Base-by-base conservation (phyloP, 345 rosid genomes). In the Populus ilicifolia region DNA sequence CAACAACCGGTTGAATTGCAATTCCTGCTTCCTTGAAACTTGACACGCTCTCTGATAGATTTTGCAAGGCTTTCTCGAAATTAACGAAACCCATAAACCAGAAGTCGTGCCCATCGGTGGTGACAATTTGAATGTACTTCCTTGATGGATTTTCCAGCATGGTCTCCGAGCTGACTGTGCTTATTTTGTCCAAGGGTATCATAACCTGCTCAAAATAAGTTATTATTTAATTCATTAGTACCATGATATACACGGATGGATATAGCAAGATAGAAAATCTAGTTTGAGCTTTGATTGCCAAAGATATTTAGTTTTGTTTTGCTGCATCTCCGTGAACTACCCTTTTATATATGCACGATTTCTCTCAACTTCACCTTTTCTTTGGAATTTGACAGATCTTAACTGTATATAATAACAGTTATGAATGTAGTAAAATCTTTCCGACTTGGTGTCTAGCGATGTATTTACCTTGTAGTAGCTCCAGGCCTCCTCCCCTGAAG, bases 61-160 rank as follows among this genome's bases (percentile, higher is more conserved):
- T 86, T 56, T 80, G 86, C 5, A 81, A 78, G 43, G 98, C 98
- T 79, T 93, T 94, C 64, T 89, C 97, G 52, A 82, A 93, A 78
- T 80, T 91, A 67, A 94, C 95, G 69, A 91, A 90, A 25, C 99
- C 99, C 98, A 93, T 94, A 79, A 93, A 91, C 98, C 98, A 94
- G 79, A 94, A 94, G 18, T 93, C 92, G 67, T 93, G 97, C 0
- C 88, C 91, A 29, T 93, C 98, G 13, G 83, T 74, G 1, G 96
- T 91, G 29, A 80, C 82, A 64, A 90, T 56, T 74, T 91, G 91
- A n/a, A 91, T 86, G 82, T 93, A 94, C 79, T 86, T 93, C 82
- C 90, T 95, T 0, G 89, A 85, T 12, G 91, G 88, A 44, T 79
- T 80, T 67, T 81, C 83, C 78, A 82, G 89, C 78, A 79, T 86